Evolutionary conservation across 352 stramenopile species (phyloP).

Genomic region (Pythium chondricola): DNA sequence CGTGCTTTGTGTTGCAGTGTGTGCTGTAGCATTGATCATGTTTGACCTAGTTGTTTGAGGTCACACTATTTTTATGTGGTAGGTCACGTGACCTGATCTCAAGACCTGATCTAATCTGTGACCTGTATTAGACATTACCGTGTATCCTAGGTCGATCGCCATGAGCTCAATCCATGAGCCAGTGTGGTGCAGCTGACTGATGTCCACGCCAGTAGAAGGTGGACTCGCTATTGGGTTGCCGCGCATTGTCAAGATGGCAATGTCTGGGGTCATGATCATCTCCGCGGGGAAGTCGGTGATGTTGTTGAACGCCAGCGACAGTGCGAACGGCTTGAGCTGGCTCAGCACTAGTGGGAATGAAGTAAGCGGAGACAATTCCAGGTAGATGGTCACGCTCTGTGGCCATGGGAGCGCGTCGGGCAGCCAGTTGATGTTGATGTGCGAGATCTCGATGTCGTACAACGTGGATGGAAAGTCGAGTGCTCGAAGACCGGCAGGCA

Average conservation of each 20-base stretch:
- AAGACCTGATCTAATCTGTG: background rate
- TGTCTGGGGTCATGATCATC: background rate
- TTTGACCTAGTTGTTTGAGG: no score
- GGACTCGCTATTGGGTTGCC: conserved; percentile 3
- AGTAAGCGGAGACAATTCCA: conserved; percentile 2
- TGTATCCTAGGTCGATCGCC: background rate
- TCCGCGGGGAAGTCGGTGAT: background rate
- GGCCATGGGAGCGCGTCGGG: conserved; percentile 9
- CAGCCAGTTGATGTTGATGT: conserved; percentile 3
- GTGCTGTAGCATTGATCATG: no score
- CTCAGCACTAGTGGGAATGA: conserved; percentile 1
- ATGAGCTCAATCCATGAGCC: background rate
- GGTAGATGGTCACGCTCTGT: background rate
- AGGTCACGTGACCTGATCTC: no score
- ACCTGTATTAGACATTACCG: background rate
- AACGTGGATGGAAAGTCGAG: conserved; percentile 2
- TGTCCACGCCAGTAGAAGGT: background rate
- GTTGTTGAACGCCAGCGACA: conserved; percentile 5
- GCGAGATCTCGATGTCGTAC: conserved; percentile 7
- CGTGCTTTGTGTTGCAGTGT: no score
- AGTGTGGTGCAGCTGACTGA: background rate
- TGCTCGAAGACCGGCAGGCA: conserved; percentile 1
- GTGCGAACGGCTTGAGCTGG: background rate
- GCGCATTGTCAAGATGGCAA: background rate
- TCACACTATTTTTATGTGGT: no score